A percentile compares a stretch with the other conserved stretches of the same genome.
Conservation (phyloP, 495 filamentous ascomycete species). For the Apiosordaria backusii region DNA sequence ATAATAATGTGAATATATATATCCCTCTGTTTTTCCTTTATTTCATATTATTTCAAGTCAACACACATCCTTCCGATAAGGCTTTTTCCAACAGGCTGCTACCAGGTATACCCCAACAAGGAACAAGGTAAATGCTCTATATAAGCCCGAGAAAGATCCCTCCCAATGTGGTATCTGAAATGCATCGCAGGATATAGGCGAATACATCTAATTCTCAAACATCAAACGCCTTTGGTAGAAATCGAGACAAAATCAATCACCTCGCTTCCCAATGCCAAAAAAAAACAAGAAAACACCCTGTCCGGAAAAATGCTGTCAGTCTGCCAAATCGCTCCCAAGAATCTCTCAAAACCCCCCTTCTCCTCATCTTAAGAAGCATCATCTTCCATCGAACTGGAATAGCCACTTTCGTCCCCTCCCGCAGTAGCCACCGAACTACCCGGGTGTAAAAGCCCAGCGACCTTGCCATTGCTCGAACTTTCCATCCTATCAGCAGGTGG, state of each 20-base stretch:
- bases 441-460: not conserved
- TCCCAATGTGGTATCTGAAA: too few relatives aligned
- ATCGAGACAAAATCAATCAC: not conserved
- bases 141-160: too few relatives aligned
- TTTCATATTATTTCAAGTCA: too few relatives aligned
- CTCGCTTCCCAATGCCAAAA: not conserved
- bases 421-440: not conserved
- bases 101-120: too few relatives aligned
- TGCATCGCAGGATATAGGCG: too few relatives aligned
- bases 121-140: too few relatives aligned
- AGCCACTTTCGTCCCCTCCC: not conserved
- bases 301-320: not conserved
- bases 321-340: not conserved
- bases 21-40: too few relatives aligned
- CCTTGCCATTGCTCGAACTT: not conserved
- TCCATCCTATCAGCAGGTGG: not conserved
- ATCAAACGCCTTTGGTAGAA: not conserved
- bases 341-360: too few relatives aligned
- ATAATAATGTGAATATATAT: too few relatives aligned
- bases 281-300: not conserved
- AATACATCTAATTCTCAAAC: too few relatives aligned
- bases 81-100: too few relatives aligned
- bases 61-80: too few relatives aligned
- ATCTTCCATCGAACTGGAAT: conserved; percentile 1
- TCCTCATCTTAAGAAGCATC: not conserved